A percentile compares a stretch with the other conserved stretches of the same genome.
These are phyloP conservation scores for Oryza coarctata DNA, from an alignment of 176 grass and related monocot species.

Conservation along the genomic window DNA sequence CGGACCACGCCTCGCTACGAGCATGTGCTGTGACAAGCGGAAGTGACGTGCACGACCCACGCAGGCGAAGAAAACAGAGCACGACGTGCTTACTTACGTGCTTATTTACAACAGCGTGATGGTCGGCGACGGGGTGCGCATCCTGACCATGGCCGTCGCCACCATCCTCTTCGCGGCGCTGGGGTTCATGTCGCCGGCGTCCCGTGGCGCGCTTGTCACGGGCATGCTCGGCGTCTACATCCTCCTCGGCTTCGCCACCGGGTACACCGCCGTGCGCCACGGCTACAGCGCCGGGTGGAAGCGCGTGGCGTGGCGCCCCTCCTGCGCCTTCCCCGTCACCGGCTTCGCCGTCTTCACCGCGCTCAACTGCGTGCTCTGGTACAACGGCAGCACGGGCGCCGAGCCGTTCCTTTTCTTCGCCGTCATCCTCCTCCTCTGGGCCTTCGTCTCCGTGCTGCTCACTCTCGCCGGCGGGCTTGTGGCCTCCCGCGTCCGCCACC, in stretches of 20 bases:
- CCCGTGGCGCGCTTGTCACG: slow-evolving; percentile 49
- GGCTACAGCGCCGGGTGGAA: slow-evolving; percentile 51
- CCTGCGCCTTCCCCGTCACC: slow-evolving; percentile 47
- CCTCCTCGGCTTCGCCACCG: slow-evolving; percentile 41
- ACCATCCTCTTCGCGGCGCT: slow-evolving; percentile 78
- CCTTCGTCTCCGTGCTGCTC: slow-evolving; percentile 67
- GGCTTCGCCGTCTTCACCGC: slow-evolving; percentile 48
- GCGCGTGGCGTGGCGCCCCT: slow-evolving; percentile 43
- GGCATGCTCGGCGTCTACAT: slow-evolving; percentile 70
- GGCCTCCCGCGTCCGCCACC: slow-evolving; percentile 40
- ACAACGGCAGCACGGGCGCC: slow-evolving; percentile 66
- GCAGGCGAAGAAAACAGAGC: too few relatives aligned
- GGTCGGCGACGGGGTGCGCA: slow-evolving; percentile 64
- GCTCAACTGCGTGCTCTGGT: slow-evolving; percentile 67
- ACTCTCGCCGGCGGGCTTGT: slow-evolving; percentile 49
- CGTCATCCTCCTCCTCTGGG: slow-evolving; percentile 51
- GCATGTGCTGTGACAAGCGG: too few relatives aligned
- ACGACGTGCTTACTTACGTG: too few relatives aligned
- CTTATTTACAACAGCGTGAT: too few relatives aligned
- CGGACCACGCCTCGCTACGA: too few relatives aligned
- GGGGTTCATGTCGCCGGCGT: slow-evolving; percentile 78
- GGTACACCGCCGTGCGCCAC: slow-evolving; percentile 47
- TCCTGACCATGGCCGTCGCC: slow-evolving; percentile 57
- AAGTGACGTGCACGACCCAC: too few relatives aligned
- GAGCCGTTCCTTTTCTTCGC: slow-evolving; percentile 49